Base-by-base conservation (phyloP, 2,329 filamentous ascomycete genomes). In the Pseudogymnoascus destructans region DNA sequence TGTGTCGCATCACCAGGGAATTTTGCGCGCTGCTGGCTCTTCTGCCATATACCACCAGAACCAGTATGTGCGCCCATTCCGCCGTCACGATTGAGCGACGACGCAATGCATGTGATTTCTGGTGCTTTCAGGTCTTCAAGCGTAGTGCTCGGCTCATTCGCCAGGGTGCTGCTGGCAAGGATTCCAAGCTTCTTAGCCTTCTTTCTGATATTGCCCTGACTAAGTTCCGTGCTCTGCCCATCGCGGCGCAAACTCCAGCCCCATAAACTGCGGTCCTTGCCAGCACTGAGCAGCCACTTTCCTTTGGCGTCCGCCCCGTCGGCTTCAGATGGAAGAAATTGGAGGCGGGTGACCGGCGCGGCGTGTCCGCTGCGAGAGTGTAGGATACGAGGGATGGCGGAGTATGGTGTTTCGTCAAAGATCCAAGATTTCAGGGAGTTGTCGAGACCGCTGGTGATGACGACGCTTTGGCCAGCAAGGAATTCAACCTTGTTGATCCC, bases 401-500 rank as follows among this genome's bases (percentile, higher is more conserved):
- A 93, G 69, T 95, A 95, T 0, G 92, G 91, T 0, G 85, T 85
- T 70, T 95, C 86, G 67, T 97, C 92, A 65, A 96, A 95, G 61
- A 97, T 93, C 92, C 92, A 96, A 4, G 90, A 91, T 70, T 92
- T 95, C 60, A 98, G 75, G 8, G 91, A 89, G 72, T 98, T 98
- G 70, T 98, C 93, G 54, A 87, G 78, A 3, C 93, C 95, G 63
- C 89, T 93, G 8, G 90, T 95, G 25, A 97, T 77, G 40, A 98
- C 80, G 2, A 97, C 86, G 4, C 89, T 87, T 69, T 98, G 95
- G 0, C 91, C 92, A 13, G 85, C 75, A 9, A 98, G 76, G 66
- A 98, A 98, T 66, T 96, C 89, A 17, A 95, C 75, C 68, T 87
- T 91, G 74, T 84, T 95, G 52, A 96, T 81, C 3, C 91, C 92